Base-by-base conservation (phyloP, 1,139 yeast species). In the Diutina sp. region DNA sequence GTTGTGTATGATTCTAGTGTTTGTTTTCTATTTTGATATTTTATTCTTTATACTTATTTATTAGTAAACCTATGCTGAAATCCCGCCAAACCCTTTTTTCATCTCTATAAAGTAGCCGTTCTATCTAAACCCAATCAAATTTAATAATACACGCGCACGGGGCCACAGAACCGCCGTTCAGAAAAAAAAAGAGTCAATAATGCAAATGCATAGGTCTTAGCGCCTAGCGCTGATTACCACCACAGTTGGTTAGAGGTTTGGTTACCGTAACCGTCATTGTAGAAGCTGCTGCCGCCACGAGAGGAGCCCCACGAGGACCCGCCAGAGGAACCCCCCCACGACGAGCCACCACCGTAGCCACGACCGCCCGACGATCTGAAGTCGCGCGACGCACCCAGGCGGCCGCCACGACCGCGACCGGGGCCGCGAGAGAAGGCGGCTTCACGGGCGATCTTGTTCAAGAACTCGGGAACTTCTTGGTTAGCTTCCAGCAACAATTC, bases 401-500 rank as follows among this genome's bases (percentile, higher is more conserved):
- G 58, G 47, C 64, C 58, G 16, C 63, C 61, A 48, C 61, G 60
- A 41, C 63, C 62, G 54, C 65, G 63, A 55, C 63, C 64, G n/a
- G 41, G 21, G 55, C 71, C 69, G 29, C 63, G 59, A 62, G 87
- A 85, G 64, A 76, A 78, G 56, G 86, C 74, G 57, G 82, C 74
- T 77, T 91, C 98, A 76, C 96, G 87, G 60, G 89, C 77, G 64
- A 90, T 83, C 64, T 85, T 81, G 63, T 79, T 82, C 71, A 93
- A 82, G 78, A 93, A 93, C 61, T 82, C 82, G 63, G 99, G 99
- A 64, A 91, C 87, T 72, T 91, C 98, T 78, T 93, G 99, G 78
- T 93, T 91, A 63, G 99, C 98, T 77, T 93, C 99, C 65, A 83
- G 72, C 68, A 93, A 84, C 66, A 95, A 82, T 60, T 89, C 97